A percentile compares a stretch with the other conserved stretches of the same genome.
phyloP scores from a whole-genome alignment of 495 filamentous ascomycete genomes.

The Tuber indicum region DNA sequence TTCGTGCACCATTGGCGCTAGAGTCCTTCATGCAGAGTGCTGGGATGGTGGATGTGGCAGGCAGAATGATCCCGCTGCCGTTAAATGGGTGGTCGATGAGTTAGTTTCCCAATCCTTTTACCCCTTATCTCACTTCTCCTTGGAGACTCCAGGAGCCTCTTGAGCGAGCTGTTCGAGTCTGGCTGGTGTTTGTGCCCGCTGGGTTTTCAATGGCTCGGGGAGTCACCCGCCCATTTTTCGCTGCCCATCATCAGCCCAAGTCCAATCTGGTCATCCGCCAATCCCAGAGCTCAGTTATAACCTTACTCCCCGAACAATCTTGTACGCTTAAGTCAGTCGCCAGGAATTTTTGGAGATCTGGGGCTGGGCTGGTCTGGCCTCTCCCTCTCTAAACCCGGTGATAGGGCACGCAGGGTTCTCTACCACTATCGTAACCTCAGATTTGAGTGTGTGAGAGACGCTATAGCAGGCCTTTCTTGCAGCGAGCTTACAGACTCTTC shows the following conservation, averaged over 20 bases:
- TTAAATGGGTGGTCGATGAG: conserved; percentile 69
- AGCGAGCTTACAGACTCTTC: not conserved
- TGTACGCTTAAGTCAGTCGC: not conserved
- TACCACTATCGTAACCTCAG: conserved; percentile 37
- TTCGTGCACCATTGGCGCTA: conserved; percentile 60
- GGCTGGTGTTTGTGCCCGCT: not conserved
- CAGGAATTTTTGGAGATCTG: not conserved
- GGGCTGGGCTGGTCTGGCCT: not conserved
- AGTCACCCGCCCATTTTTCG: not conserved
- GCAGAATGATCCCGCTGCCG: conserved; percentile 62
- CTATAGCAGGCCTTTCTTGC: not conserved
- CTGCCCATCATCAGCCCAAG: not conserved
- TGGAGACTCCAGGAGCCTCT: not conserved
- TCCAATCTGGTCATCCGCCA: not conserved
- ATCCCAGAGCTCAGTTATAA: not conserved
- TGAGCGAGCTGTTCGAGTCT: not conserved
- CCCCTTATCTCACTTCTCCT: not conserved
- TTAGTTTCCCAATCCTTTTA: conserved; percentile 43
- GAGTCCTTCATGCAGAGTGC: conserved; percentile 56
- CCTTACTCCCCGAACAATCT: not conserved
- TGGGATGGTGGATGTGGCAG: conserved; percentile 69
- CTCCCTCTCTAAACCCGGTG: not conserved
- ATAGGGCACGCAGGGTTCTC: not conserved
- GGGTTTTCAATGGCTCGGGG: not conserved
- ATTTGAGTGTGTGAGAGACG: not conserved